Conservation (phyloP, 1,284 basidiomycete genomes). For the Coniferiporia sulphurascens region DNA sequence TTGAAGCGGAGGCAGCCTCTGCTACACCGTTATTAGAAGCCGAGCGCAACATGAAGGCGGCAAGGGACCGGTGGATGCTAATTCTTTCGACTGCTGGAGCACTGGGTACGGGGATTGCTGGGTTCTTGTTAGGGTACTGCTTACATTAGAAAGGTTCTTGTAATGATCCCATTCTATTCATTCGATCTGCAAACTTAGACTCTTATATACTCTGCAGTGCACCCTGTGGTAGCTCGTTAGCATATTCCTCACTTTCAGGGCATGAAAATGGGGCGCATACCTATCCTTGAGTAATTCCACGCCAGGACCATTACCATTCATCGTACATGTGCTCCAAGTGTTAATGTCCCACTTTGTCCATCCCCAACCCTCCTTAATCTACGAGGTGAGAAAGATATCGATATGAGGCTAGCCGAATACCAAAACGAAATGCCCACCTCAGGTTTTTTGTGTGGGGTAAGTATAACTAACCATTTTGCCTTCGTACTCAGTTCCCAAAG, state of each 20-base stretch:
- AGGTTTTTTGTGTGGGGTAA: constrained; percentile 73
- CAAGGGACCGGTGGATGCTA: constrained; percentile 17
- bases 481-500: constrained; percentile 60
- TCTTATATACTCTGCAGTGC: constrained; percentile 44
- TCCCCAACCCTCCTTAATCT: constrained; percentile 74
- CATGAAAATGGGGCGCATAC: constrained; percentile 29
- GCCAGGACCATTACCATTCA: constrained; percentile 30
- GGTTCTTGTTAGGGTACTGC: constrained; percentile 17
- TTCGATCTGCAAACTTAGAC: neutral
- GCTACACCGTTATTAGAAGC: neutral
- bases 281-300: constrained; percentile 53
- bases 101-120: constrained; percentile 23
- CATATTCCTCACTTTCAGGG: neutral
- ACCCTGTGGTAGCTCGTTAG: constrained; percentile 31
- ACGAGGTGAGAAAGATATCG: neutral
- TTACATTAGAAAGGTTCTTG: too few species aligned
- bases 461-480: constrained; percentile 57
- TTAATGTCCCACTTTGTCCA: constrained; percentile 65
- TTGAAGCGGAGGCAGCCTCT: neutral
- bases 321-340: constrained; percentile 44
- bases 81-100: constrained; percentile 19
- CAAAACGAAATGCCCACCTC: constrained; percentile 42
- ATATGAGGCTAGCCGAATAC: neutral
- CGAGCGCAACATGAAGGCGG: constrained; percentile 1
- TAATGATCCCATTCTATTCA: neutral